Evolutionary conservation across 2,329 filamentous ascomycete species (phyloP).

Genomic region (Trichoderma sp.): DNA sequence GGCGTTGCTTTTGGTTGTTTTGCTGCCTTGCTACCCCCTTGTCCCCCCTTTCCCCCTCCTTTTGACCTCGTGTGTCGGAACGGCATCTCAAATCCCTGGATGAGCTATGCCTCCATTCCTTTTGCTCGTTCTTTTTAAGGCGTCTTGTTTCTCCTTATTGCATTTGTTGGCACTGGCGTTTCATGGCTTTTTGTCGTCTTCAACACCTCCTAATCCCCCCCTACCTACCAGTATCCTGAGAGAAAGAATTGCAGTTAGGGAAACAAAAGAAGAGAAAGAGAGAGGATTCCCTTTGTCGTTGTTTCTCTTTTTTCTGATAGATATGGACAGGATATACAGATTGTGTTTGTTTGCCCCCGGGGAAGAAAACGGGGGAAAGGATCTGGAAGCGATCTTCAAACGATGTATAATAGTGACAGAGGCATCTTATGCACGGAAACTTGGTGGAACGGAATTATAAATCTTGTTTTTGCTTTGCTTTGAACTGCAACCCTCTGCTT

Average conservation of each 20-base stretch:
- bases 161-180: conserved; percentile 17
- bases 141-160: background rate
- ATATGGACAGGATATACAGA: conserved; percentile 18
- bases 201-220: conserved; percentile 12
- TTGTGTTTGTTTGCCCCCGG: conserved; percentile 3
- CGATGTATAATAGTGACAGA: conserved; percentile 27
- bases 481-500: background rate
- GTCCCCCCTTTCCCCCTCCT: background rate
- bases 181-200: conserved; percentile 4
- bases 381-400: conserved; percentile 6
- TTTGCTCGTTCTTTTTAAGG: background rate
- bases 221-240: background rate
- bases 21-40: background rate
- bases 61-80: background rate
- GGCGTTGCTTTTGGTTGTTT: conserved; percentile 7
- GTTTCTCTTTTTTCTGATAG: background rate
- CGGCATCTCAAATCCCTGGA: background rate
- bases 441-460: conserved; percentile 16
- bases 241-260: background rate
- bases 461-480: conserved; percentile 5
- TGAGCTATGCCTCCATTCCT: conserved; percentile 10
- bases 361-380: background rate
- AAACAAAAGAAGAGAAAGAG: background rate
- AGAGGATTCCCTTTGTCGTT: background rate
- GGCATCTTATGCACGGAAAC: conserved; percentile 1